phyloP scores from a whole-genome alignment of 2,329 filamentous ascomycete species.

The Gliomastix tumulicola region DNA sequence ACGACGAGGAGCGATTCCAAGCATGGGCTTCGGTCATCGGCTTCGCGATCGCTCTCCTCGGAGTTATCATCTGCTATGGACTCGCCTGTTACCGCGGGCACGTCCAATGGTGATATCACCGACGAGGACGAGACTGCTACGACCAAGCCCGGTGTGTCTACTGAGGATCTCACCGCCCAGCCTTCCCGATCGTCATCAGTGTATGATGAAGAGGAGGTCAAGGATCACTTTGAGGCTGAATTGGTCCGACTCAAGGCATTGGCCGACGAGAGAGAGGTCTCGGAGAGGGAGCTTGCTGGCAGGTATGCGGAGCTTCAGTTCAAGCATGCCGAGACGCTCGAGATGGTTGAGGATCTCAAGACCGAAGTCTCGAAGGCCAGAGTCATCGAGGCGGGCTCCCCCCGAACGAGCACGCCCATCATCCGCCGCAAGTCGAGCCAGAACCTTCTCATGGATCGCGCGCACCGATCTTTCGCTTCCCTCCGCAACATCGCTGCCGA shows the following conservation, averaged over 20 bases:
- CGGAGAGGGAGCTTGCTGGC: constrained; percentile 64
- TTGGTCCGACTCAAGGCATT: constrained; percentile 64
- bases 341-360: constrained; percentile 87
- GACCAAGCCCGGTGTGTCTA: constrained; percentile 31
- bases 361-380: constrained; percentile 76
- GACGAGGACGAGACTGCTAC: constrained; percentile 33
- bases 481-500: constrained; percentile 83
- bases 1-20: constrained; percentile 64
- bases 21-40: constrained; percentile 58
- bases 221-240: constrained; percentile 51
- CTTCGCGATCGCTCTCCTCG: constrained; percentile 83
- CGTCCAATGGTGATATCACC: constrained; percentile 47
- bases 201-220: neutral
- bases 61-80: constrained; percentile 86
- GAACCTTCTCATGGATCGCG: constrained; percentile 82
- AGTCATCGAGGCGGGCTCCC: constrained; percentile 50
- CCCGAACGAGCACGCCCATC: constrained; percentile 62
- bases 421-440: constrained; percentile 92
- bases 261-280: constrained; percentile 69
- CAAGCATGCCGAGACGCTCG: constrained; percentile 74
- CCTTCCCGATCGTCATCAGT: constrained; percentile 10
- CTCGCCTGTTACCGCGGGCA: constrained; percentile 59
- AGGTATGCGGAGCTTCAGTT: constrained; percentile 80
- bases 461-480: constrained; percentile 83
- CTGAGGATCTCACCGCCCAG: constrained; percentile 27